Evolutionary conservation across 352 stramenopile genomes (phyloP).

Genomic region (Aphanomyces astaci): DNA sequence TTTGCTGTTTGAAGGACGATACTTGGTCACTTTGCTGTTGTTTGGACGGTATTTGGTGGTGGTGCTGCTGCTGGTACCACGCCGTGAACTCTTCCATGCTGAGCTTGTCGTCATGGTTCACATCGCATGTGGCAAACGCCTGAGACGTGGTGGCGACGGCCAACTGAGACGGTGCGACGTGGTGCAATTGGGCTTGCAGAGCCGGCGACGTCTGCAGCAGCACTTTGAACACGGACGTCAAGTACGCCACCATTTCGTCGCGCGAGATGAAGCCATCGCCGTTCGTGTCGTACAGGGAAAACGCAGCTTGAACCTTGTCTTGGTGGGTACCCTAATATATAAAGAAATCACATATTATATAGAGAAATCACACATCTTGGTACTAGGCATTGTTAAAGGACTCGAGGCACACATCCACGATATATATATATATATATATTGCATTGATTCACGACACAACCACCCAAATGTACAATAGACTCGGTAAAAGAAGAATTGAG

Average conservation of each 20-base stretch:
- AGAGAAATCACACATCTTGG: too few species aligned
- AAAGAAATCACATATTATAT: too few species aligned
- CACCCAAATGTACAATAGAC: too few species aligned
- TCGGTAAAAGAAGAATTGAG: too few species aligned
- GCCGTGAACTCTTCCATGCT: conserved; percentile 29
- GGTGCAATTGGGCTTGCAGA: conserved; percentile 40
- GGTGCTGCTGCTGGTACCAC: conserved; percentile 16
- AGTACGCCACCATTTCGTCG: conserved; percentile 74
- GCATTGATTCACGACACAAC: too few species aligned
- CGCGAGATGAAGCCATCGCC: conserved; percentile 73
- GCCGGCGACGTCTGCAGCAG: conserved; percentile 77
- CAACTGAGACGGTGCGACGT: conserved; percentile 27
- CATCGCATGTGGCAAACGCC: conserved; percentile 41
- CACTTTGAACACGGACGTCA: conserved; percentile 80
- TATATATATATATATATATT: too few species aligned
- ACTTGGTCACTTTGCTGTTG: too few species aligned
- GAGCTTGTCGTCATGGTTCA: conserved; percentile 27
- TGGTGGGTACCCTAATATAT: conserved; percentile 23
- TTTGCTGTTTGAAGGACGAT: too few species aligned
- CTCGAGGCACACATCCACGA: too few species aligned
- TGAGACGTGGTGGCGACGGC: conserved; percentile 27
- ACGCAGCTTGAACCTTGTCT: conserved; percentile 70
- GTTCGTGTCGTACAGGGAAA: conserved; percentile 79
- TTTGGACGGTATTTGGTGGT: background rate
- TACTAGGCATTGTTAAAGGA: too few species aligned